Percentiles rank a stretch among this genome's conserved stretches.
Evolutionary conservation across 495 filamentous ascomycete species (phyloP).

Genomic region (Neurospora sublineolata): DNA sequence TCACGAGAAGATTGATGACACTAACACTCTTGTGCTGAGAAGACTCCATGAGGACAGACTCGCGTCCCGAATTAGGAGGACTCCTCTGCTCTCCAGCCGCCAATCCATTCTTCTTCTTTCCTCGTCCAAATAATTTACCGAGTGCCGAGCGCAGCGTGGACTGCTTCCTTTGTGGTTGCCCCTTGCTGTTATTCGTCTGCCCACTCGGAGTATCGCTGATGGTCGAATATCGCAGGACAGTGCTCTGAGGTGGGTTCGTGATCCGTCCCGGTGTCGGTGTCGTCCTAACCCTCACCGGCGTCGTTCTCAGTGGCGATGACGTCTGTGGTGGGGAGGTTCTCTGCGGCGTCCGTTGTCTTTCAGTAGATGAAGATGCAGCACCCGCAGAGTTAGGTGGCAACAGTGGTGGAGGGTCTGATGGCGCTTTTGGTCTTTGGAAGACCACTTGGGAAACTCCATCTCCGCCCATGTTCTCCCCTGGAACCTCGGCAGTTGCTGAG

Average conservation of each 20-base stretch:
- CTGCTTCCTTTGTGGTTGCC: conserved; percentile 36
- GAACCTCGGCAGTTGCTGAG: not conserved
- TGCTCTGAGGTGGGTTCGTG: conserved; percentile 24
- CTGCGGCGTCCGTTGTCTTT: conserved; percentile 13
- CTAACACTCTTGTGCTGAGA: conserved; percentile 36
- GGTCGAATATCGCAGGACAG: conserved; percentile 25
- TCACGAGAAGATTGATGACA: not conserved
- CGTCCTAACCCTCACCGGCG: conserved; percentile 12
- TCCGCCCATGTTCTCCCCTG: not conserved
- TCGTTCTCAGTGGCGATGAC: conserved; percentile 7
- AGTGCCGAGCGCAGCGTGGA: conserved; percentile 38
- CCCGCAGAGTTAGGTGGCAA: conserved; percentile 9
- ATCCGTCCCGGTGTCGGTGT: conserved; percentile 14
- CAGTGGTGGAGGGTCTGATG: conserved; percentile 13
- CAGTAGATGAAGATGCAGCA: conserved; percentile 15
- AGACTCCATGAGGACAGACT: conserved; percentile 8
- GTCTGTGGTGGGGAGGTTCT: conserved; percentile 6
- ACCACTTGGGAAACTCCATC: not conserved
- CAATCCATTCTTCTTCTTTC: conserved; percentile 28
- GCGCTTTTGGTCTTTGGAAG: conserved; percentile 9
- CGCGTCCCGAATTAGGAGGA: conserved; percentile 8
- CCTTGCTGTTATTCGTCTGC: conserved; percentile 20
- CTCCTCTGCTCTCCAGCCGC: conserved; percentile 12
- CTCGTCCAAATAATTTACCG: conserved; percentile 39
- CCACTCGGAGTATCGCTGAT: conserved; percentile 26